Conservation (phyloP, 768 basidiomycete genomes). For the Coprinellus aureogranulatus region DNA sequence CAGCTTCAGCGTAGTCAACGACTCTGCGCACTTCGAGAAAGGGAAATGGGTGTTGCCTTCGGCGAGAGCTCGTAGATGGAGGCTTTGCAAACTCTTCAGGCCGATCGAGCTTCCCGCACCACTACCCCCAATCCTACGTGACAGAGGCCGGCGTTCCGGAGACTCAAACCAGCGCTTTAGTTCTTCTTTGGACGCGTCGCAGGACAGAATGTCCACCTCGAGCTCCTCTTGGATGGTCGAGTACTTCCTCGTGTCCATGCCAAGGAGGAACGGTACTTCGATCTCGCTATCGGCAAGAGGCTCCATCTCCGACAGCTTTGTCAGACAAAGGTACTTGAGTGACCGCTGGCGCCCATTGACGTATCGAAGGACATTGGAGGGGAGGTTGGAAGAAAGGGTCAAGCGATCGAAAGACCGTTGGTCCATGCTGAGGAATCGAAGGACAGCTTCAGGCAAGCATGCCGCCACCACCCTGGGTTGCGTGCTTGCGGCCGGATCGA, state of each 20-base stretch:
- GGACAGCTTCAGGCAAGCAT: neutral
- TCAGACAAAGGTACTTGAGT: neutral
- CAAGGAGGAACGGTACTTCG: neutral
- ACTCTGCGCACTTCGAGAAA: too few species aligned
- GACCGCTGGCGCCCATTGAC: neutral
- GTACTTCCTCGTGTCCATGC: neutral
- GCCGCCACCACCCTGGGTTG: neutral
- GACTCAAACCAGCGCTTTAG: neutral
- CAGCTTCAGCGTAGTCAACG: too few species aligned
- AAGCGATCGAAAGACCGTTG: neutral
- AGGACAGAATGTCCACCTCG: neutral
- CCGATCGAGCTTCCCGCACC: too few species aligned
- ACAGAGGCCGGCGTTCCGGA: neutral
- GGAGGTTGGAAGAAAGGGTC: neutral
- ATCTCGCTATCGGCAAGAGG: neutral
- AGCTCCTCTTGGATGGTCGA: neutral
- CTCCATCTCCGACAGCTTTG: neutral
- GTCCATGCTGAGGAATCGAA: neutral
- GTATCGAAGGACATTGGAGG: neutral
- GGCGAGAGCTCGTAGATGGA: too few species aligned
- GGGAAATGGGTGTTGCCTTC: too few species aligned
- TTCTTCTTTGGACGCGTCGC: neutral
- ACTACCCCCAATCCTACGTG: too few species aligned
- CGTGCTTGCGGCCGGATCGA: neutral
- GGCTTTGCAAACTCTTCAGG: too few species aligned